Evolutionary conservation across 164 flowering plant genomes (phyloP).

Genomic region (Vitis vinifera): ASM3070453v1 NC_081811.1:27219501-27220000

Average conservation of each 20-base stretch:
- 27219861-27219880: conserved; percentile 86
- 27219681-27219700: conserved; percentile 27
- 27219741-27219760: conserved; percentile 35
- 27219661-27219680: conserved; percentile 22
- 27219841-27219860: conserved; percentile 86
- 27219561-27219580: conserved; percentile 53
- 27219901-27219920: background rate
- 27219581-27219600: conserved; percentile 66
- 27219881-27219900: conserved; percentile 57
- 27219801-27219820: conserved; percentile 43
- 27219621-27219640: conserved; percentile 44
- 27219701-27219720: conserved; percentile 27
- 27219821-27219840: conserved; percentile 82
- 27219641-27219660: conserved; percentile 55
- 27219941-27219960: background rate
- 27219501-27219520: conserved; percentile 61
- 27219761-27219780: conserved; percentile 60
- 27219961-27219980: background rate
- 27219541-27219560: conserved; percentile 43
- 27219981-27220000: background rate
- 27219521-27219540: conserved; percentile 64
- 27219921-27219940: conserved; percentile 1
- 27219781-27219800: conserved; percentile 58
- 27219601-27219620: conserved; percentile 56
- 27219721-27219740: conserved; percentile 34